Base-by-base conservation (phyloP, 768 basidiomycete species). In the Collybia sp. region DNA sequence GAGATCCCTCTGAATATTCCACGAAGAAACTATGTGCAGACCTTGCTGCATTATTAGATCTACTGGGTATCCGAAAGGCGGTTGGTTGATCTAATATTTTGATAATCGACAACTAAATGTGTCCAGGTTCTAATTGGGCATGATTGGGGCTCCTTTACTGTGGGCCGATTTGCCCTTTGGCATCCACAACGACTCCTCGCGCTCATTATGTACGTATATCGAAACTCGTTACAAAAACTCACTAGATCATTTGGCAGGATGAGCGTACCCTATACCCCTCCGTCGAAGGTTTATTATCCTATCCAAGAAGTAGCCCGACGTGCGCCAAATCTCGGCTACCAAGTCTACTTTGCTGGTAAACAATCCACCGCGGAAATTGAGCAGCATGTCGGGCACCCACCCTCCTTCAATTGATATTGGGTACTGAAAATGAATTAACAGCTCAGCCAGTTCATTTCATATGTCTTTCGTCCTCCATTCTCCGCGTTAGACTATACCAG, bases 71-170 rank as follows among this genome's bases (percentile, higher is more conserved):
- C 4, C 51, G 60, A 32, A 71, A 72, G 57, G 81, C 79, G 30
- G 84, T 87, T 54, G 50, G 81, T 70, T 25, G 3, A 43, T 49
- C 41, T 31, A 12, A 33, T 15, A 42, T 42, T 10, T 33, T n/a
- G 31, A 40, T 30, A 6, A 39, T 12, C n/a, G 12, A 13, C 13
- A 38, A 43, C 40, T 17, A 34, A 43, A 13, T 44, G 31, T 37
- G 33, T 15, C 8, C 44, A 76, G 83, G 71, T 87, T 10, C 63
- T 89, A 46, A 70, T 89, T 47, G 89, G 86, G 0, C 89, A 91
- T 54, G 89, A 92, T 55, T 91, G 88, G 88, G 89, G 89, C 5
- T 67, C 84, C 2, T 77, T 68, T 49, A 76, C 69, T 11, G 85
- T 73, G 1, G 74, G 72, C 36, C 71, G 88, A 16, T 83, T 92